Evolutionary conservation across 768 basidiomycete species (phyloP), one percentile per base, ranked within the genome.

Genomic region (Cystofilobasidium ferigula): DNA sequence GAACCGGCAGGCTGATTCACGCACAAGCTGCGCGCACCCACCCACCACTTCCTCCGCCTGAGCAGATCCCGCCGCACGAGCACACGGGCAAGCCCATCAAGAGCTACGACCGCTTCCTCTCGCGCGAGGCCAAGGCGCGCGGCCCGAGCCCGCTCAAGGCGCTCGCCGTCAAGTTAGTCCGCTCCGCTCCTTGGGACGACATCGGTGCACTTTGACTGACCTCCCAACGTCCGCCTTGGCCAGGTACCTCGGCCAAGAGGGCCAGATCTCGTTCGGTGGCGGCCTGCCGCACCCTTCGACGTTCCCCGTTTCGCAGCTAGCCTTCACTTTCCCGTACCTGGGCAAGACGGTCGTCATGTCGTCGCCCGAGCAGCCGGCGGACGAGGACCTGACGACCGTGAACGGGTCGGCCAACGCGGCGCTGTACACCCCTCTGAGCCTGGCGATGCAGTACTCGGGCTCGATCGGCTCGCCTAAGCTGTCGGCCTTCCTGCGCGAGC

Each of bases 211-310:
- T n/a, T n/a, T 45, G 26, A 40, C 2, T 9, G 26, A 57, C 18
- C n/a, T 30, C 42, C n/a, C 6, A 18, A 12, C 35, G 13, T 4
- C 10, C 13, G 14, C 30, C 48, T 67, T 24, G 38, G 18, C 56
- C 26, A 67, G 60, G 51, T 67, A 67, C 51, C 65, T 67, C 8
- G 22, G 40, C 18, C 53, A 57, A 35, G 60, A 48, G 12, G 66
- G 61, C 14, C 54, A 62, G 22, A 67, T 67, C 32, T 57, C 40
- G 6, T 67, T 67, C 26, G 66, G 66, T 14, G 66, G 66, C 18
- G 66, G 43, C 6, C 35, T 40, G 18, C 34, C 58, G 4, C 28
- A 40, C 28, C 48, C 48, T 8, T 61, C 60, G 42, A 67, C 66
- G n/a, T 67, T 67, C 53, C 66, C 66, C 30, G 66, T 67, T 28